Percentiles rank a stretch among this genome's conserved stretches.
Conservation (phyloP, 768 basidiomycete genomes). For the Tylopilus intermedius region DNA sequence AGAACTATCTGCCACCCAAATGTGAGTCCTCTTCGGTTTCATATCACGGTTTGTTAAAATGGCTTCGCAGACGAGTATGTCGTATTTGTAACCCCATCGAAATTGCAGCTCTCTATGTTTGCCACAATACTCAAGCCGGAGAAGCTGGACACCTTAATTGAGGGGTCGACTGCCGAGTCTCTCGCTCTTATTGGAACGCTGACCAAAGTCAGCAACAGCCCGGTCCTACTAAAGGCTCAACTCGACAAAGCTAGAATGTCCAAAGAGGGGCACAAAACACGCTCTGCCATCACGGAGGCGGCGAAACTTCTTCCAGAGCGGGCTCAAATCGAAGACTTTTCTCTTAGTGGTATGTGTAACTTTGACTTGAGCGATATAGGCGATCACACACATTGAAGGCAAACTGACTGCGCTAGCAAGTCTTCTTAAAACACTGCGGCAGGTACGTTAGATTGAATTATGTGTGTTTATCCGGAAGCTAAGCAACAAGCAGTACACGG, state of each 20-base stretch:
- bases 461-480: neutral
- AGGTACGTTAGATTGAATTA: constrained; percentile 35
- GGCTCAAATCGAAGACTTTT: constrained; percentile 63
- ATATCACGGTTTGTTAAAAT: neutral
- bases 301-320: constrained; percentile 55
- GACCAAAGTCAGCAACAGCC: constrained; percentile 91
- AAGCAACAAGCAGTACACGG: constrained; percentile 48
- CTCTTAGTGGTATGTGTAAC: constrained; percentile 62
- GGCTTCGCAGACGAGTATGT: constrained; percentile 80
- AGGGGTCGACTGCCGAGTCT: constrained; percentile 70
- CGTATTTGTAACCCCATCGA: constrained; percentile 89
- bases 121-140: constrained; percentile 67
- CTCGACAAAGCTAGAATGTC: constrained; percentile 55
- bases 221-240: constrained; percentile 78
- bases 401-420: constrained; percentile 66
- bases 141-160: constrained; percentile 61
- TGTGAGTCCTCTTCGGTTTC: constrained; percentile 42
- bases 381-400: constrained; percentile 40
- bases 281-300: constrained; percentile 54
- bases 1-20: constrained; percentile 87
- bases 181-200: constrained; percentile 75
- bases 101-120: constrained; percentile 79
- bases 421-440: constrained; percentile 55
- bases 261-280: constrained; percentile 38
- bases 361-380: neutral